phyloP scores from a whole-genome alignment of 805 yeast genomes.

The Ogataea saltuana region DNA sequence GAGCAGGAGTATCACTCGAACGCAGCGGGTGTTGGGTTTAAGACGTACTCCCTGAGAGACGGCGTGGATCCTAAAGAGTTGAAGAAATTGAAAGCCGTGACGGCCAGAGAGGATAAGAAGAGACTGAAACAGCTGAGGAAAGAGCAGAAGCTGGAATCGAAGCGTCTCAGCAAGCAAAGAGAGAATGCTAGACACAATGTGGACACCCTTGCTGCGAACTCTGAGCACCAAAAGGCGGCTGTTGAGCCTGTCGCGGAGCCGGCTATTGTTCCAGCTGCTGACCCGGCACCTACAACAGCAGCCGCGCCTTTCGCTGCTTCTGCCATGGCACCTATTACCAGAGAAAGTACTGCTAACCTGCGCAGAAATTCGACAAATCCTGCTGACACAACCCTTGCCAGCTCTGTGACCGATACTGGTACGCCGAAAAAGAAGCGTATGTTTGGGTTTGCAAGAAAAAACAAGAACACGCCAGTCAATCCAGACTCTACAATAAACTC shows the following conservation, averaged over 20 bases:
- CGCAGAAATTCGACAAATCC: not conserved
- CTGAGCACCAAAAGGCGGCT: slow-evolving; percentile 5
- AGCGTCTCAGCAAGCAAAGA: slow-evolving; percentile 28
- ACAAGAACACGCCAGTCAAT: too few relatives aligned
- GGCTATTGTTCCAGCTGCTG: not conserved
- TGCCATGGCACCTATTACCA: not conserved
- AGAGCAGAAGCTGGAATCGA: slow-evolving; percentile 27
- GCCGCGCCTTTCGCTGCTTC: not conserved
- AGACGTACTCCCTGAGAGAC: slow-evolving; percentile 33
- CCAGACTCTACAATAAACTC: too few relatives aligned
- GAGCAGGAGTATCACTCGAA: slow-evolving; percentile 26
- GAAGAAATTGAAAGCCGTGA: slow-evolving; percentile 17
- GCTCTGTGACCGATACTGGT: slow-evolving; percentile 3
- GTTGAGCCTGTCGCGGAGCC: slow-evolving; percentile 5
- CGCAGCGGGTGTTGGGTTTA: slow-evolving; percentile 33
- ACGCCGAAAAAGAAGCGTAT: slow-evolving; percentile 7
- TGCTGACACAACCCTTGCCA: not conserved
- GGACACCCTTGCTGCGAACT: slow-evolving; percentile 12
- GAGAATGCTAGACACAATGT: slow-evolving; percentile 24
- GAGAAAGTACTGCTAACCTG: not conserved
- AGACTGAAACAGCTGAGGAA: slow-evolving; percentile 24
- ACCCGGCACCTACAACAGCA: not conserved
- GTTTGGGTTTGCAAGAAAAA: slow-evolving; percentile 13
- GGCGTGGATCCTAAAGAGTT: slow-evolving; percentile 17
- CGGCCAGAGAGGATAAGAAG: slow-evolving; percentile 25